A percentile compares a stretch with the other conserved stretches of the same genome.
phyloP scores from a whole-genome alignment of 345 rosid genomes.

The Arabidopsis arenosa region DNA sequence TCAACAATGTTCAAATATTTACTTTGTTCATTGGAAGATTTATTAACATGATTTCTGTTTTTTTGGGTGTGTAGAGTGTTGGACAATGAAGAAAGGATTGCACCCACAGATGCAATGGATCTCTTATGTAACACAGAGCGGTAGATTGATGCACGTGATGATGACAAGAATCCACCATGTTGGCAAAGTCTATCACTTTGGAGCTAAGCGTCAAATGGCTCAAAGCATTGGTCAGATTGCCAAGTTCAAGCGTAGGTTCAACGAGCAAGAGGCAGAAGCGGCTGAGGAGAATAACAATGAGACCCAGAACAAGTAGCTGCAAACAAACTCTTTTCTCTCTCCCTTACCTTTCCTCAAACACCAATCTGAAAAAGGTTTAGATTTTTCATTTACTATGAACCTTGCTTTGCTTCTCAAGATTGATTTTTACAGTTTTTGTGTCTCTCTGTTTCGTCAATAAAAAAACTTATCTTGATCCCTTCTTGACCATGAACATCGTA shows the following conservation, averaged over 20 bases:
- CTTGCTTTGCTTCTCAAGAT: constrained; percentile 16
- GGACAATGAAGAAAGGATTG: constrained; percentile 83
- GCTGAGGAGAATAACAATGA: constrained; percentile 33
- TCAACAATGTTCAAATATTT: neutral
- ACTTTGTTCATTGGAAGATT: too few species aligned
- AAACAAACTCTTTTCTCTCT: neutral
- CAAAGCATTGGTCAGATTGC: constrained; percentile 84
- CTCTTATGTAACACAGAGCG: constrained; percentile 89
- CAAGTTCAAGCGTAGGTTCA: constrained; percentile 81
- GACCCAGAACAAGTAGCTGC: constrained; percentile 36
- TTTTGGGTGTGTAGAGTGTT: constrained; percentile 30
- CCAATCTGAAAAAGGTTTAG: neutral
- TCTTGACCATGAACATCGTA: neutral
- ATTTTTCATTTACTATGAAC: constrained; percentile 25
- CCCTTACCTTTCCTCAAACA: neutral
- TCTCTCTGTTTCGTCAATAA: constrained; percentile 7
- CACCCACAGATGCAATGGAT: constrained; percentile 99
- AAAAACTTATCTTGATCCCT: neutral
- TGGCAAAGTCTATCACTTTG: constrained; percentile 86
- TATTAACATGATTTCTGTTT: too few species aligned
- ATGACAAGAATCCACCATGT: constrained; percentile 87
- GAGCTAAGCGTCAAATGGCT: constrained; percentile 90
- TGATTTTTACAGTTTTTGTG: neutral
- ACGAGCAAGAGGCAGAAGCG: constrained; percentile 55
- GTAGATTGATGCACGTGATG: constrained; percentile 84